These are phyloP conservation scores for Kluyveromyces aestuarii DNA, from an alignment of 805 yeast genomes.

Conservation along the genomic window DNA sequence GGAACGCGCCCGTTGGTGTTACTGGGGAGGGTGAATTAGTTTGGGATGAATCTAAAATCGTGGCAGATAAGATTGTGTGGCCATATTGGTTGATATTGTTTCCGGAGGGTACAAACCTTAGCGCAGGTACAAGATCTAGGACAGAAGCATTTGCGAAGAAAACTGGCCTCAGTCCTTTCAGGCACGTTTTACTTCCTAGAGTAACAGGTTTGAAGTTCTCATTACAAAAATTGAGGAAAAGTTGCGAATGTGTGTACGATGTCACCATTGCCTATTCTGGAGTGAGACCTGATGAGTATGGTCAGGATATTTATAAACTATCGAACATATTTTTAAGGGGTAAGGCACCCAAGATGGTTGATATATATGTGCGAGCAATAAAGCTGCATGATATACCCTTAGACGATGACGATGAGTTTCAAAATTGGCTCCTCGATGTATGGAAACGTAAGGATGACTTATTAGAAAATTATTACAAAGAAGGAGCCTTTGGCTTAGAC, in stretches of 20 bases:
- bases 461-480: slow-evolving; percentile 50
- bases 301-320: slow-evolving; percentile 69
- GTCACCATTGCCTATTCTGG: slow-evolving; percentile 79
- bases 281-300: slow-evolving; percentile 50
- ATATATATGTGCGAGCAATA: slow-evolving; percentile 54
- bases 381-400: slow-evolving; percentile 56
- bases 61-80: slow-evolving; percentile 31
- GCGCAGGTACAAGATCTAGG: slow-evolving; percentile 51
- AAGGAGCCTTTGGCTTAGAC: slow-evolving; percentile 40
- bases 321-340: slow-evolving; percentile 58
- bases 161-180: slow-evolving; percentile 38
- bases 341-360: slow-evolving; percentile 56
- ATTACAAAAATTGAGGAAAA: slow-evolving; percentile 43
- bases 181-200: slow-evolving; percentile 73
- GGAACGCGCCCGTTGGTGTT: slow-evolving; percentile 20
- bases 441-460: slow-evolving; percentile 77
- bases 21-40: slow-evolving; percentile 18
- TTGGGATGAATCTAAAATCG: slow-evolving; percentile 16
- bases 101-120: slow-evolving; percentile 92
- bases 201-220: slow-evolving; percentile 68
- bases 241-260: slow-evolving; percentile 62
- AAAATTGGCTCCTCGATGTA: slow-evolving; percentile 59
- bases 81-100: slow-evolving; percentile 67
- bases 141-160: slow-evolving; percentile 51
- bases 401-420: slow-evolving; percentile 47